A percentile compares a stretch with the other conserved stretches of the same genome.
Conservation (phyloP, 2,329 filamentous ascomycete species). For the Penicillium palitans region DNA sequence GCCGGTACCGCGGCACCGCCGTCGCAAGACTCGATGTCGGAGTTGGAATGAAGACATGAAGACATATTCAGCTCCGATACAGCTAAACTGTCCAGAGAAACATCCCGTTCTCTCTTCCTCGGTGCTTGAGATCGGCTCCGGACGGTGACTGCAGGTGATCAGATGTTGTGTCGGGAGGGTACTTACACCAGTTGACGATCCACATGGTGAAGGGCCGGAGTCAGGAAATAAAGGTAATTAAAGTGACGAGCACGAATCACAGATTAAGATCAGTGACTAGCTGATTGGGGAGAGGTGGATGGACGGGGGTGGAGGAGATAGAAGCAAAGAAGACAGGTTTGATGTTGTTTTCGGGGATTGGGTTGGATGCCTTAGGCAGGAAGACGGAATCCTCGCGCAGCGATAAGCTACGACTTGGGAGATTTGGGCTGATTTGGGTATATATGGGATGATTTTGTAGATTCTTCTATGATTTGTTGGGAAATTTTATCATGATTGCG, state of each 20-base stretch:
- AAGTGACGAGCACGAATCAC: conserved; percentile 13
- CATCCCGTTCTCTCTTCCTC: not conserved
- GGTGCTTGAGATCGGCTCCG: not conserved
- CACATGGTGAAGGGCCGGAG: conserved; percentile 62
- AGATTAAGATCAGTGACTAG: conserved; percentile 4
- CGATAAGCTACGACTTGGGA: not conserved
- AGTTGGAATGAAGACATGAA: not conserved
- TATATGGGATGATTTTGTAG: not conserved
- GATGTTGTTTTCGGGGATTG: conserved; percentile 32
- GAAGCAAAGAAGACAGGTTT: conserved; percentile 33
- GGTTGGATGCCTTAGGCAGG: conserved; percentile 23
- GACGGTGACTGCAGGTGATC: conserved; percentile 1
- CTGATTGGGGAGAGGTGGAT: conserved; percentile 16
- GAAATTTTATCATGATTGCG: not conserved
- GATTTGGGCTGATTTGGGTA: conserved; percentile 1
- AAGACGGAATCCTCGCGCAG: conserved; percentile 13
- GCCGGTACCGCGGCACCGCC: conserved; percentile 13
- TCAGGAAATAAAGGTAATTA: conserved; percentile 4
- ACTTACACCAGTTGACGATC: conserved; percentile 92
- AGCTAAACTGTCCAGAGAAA: not conserved
- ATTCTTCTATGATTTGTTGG: not conserved
- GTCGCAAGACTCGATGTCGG: not conserved
- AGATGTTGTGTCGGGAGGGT: conserved; percentile 10
- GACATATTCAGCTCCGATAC: not conserved
- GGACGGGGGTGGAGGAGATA: conserved; percentile 25